Evolutionary conservation across 495 filamentous ascomycete species (phyloP).

Genomic region (Aspergillus asperescens): DNA sequence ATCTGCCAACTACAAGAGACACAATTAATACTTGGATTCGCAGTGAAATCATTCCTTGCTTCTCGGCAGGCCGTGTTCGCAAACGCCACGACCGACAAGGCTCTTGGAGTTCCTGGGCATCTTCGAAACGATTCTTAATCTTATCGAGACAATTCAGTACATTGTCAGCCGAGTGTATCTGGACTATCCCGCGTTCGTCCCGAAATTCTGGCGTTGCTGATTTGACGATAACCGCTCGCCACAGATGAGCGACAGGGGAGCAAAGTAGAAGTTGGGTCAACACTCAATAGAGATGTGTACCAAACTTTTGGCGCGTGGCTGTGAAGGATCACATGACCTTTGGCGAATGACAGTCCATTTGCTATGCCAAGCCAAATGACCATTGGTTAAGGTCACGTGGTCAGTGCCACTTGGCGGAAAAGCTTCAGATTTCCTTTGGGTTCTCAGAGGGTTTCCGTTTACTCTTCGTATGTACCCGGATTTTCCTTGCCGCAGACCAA

Average conservation of each 20-base stretch:
- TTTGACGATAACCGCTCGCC: conserved; percentile 3
- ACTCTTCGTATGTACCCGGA: too few relatives aligned
- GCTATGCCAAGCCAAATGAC: too few relatives aligned
- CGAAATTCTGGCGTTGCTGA: background rate
- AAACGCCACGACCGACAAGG: background rate
- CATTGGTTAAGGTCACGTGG: too few relatives aligned
- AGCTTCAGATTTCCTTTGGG: too few relatives aligned
- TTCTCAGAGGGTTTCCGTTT: too few relatives aligned
- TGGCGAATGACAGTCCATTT: too few relatives aligned
- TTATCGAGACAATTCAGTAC: conserved; percentile 9
- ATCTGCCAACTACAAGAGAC: too few relatives aligned
- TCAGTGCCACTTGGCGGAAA: too few relatives aligned
- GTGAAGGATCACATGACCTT: too few relatives aligned
- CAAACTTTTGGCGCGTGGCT: too few relatives aligned
- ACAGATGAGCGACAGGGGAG: conserved; percentile 10
- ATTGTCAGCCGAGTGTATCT: conserved; percentile 5
- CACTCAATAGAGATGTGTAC: background rate
- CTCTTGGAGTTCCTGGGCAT: background rate
- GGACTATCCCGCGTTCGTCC: background rate
- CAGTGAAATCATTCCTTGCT: background rate
- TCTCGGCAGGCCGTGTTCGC: background rate
- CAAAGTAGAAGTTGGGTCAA: background rate
- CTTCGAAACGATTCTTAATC: background rate
- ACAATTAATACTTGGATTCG: too few relatives aligned
- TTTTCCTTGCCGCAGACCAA: background rate